Conservation (phyloP, 2,329 filamentous ascomycete species). For the Escovopsis sp. region DNA sequence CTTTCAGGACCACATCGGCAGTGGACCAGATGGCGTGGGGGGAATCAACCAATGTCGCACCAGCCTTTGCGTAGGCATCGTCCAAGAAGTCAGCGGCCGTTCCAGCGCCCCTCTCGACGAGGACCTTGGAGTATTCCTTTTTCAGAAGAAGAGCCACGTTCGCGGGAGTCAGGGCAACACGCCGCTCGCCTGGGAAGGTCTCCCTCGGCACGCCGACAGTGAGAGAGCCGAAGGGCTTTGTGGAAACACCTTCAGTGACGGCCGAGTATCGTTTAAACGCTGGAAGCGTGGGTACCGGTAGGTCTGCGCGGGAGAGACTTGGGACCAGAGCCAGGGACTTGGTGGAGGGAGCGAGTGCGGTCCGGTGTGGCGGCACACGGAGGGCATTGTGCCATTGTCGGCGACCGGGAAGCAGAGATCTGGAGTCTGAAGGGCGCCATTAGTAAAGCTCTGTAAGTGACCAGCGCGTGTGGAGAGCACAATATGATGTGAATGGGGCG, state of each 20-base stretch:
- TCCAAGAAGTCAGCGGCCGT: slow-evolving; percentile 63
- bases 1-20: slow-evolving; percentile 71
- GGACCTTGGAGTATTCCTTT: slow-evolving; percentile 64
- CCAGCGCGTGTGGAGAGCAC: no score
- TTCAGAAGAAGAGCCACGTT: slow-evolving; percentile 73
- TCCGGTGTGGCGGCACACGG: slow-evolving; percentile 13
- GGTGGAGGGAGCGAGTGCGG: slow-evolving; percentile 13
- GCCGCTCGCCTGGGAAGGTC: slow-evolving; percentile 62
- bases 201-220: slow-evolving; percentile 70
- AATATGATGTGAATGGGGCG: no score
- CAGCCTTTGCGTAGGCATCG: slow-evolving; percentile 60
- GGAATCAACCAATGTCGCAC: slow-evolving; percentile 60
- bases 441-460: background rate
- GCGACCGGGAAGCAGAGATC: slow-evolving; percentile 10
- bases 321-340: slow-evolving; percentile 25
- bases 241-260: slow-evolving; percentile 15
- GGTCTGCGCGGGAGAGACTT: slow-evolving; percentile 19
- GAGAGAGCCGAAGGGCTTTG: slow-evolving; percentile 53
- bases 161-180: slow-evolving; percentile 71
- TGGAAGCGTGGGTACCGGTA: slow-evolving; percentile 10
- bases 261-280: slow-evolving; percentile 24
- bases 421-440: slow-evolving; percentile 7
- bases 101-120: slow-evolving; percentile 73
- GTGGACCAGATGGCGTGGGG: slow-evolving; percentile 54
- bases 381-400: slow-evolving; percentile 26